phyloP scores from a whole-genome alignment of 192 early-diverging fungal genomes.

The Coemansia sp. region DNA sequence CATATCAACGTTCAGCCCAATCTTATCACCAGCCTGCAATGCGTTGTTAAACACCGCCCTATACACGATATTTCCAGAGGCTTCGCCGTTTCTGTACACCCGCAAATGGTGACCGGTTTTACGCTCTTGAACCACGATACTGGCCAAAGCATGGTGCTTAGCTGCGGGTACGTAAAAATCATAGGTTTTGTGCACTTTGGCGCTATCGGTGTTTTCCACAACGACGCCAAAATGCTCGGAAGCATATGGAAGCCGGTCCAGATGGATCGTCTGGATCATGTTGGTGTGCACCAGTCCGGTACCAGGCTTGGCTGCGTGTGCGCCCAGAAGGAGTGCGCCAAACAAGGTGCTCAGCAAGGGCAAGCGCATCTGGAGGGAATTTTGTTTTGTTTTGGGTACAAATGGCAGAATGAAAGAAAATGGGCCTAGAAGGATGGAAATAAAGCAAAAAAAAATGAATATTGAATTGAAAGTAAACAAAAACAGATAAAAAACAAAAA shows the following conservation, averaged over 20 bases:
- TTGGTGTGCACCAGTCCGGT: conserved; percentile 44
- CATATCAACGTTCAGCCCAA: conserved; percentile 60
- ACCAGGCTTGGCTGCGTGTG: not conserved
- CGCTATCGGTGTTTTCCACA: conserved; percentile 38
- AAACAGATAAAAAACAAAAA: too few relatives aligned
- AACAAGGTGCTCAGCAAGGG: not conserved
- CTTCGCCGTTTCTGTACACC: conserved; percentile 7
- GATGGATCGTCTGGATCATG: conserved; percentile 44
- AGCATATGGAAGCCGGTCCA: conserved; percentile 36
- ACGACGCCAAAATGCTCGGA: conserved; percentile 55
- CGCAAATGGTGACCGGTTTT: conserved; percentile 34
- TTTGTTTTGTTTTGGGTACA: too few relatives aligned
- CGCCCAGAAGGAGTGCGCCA: not conserved
- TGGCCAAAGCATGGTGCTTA: conserved; percentile 25
- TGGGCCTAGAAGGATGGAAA: not conserved
- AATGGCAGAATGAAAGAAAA: not conserved
- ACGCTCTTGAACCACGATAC: conserved; percentile 41
- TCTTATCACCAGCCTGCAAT: conserved; percentile 60
- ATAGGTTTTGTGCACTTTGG: conserved; percentile 33
- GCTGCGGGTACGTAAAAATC: conserved; percentile 15
- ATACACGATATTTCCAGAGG: not conserved
- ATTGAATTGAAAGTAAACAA: not conserved
- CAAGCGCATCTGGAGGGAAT: not conserved
- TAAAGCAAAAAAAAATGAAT: not conserved
- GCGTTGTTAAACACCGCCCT: conserved; percentile 13